Evolutionary conservation across 192 early-diverging fungal species (phyloP), one percentile per base, ranked within the genome.

Genomic region (Chytriomyces sp.): DNA sequence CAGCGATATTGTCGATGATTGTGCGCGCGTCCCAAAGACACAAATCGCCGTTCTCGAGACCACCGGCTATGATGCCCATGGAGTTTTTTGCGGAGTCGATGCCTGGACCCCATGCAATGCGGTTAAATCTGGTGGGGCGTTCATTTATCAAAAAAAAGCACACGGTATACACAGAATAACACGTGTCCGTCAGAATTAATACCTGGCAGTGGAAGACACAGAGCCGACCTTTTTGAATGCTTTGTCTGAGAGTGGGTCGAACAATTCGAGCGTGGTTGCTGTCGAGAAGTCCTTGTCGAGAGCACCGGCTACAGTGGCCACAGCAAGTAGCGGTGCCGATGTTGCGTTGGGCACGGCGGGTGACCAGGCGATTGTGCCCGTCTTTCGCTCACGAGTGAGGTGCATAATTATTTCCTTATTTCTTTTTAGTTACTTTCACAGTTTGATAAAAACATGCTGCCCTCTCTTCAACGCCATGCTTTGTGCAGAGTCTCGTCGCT

Each of bases 41-140:
- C 63, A 99, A 82, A 77, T 96, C 95, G 47, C 97, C 96, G 83
- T 93, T 96, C 81, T 97, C 96, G 88, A 97, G 89, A n/a, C 97
- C 97, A 72, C 94, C 94, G 5, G 95, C 97, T 69, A 99, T 83
- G 9, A 97, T 85, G 62, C 97, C 95, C 59, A 89, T 82, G 45
- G 91, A 80, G 46, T 86, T 79, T 60, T 78, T 50, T 64, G 77
- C 26, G 75, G 72, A 5, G 76, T 76, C 77, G 24, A 77, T 65
- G 10, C 61, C 26, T 63, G 72, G 59, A 74, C 95, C 85, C 87
- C 97, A 99, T 8, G 92, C 93, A 57, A 99, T 82, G 0, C 94
- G 91, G 82, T 97, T 94, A 83, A 99, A 99, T 82, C 87, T 88
- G 26, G 35, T 50, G 13, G n/a, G 49, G 46, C 9, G 11, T 13